Evolutionary conservation across 1,139 yeast genomes (phyloP), one percentile per base, ranked within the genome.

Genomic region (Arxiozyma slooffiae): DNA sequence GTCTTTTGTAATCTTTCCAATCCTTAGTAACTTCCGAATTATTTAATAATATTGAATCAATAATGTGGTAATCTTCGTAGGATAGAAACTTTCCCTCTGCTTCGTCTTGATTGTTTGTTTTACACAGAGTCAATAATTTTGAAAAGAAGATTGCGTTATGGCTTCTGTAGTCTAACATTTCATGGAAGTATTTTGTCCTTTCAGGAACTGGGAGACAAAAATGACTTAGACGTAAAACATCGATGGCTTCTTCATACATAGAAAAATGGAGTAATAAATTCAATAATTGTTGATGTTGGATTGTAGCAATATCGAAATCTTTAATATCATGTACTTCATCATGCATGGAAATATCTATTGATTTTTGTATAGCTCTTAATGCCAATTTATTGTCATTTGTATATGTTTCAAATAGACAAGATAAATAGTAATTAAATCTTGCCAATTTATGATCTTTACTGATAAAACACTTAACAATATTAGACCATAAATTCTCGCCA

Each of bases 51-150:
- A 74, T 41, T 76, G 74, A 52, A 71, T 74, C 63, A 76, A 70
- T 47, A 75, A 69, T 63, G 76, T 79, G 59, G 76, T 62, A 43
- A 78, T 78, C 68, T 39, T 55, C 56, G 5, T 53, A 41, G 4
- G 59, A 52, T 30, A 66, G 51, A 41, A 52, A 58, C 18, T 55
- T 23, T 2, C 56, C 53, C 7, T 54, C 22, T 2, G 36, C 45
- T n/a, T 42, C 45, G n/a, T 45, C 34, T 38, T 49, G 37, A 2
- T 38, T 26, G 20, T 45, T 21, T 11, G 50, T 48, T n/a, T 54
- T 49, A 44, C 65, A 62, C 7, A 57, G 41, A 20, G 50, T 53
- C 39, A 64, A 48, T 30, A 65, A 48, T 2, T 57, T 63, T 7
- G 62, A 55, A 21, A 62, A 60, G 50, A 63, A 63, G 16, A 54